Evolutionary conservation across 345 rosid species (phyloP).

Genomic region (Luvunga scandens): DNA sequence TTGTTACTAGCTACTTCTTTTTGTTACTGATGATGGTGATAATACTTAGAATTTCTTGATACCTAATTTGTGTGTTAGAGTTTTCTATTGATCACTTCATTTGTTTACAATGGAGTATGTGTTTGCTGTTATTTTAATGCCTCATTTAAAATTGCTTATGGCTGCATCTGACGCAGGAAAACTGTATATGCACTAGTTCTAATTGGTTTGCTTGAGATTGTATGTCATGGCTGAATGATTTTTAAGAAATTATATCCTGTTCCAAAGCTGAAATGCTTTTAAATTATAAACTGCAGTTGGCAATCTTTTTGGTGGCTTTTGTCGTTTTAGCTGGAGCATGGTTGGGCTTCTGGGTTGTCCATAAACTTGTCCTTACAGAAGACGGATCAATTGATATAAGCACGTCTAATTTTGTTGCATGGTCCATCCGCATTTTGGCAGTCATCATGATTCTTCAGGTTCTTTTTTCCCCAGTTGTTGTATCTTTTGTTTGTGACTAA

Average conservation of each 20-base stretch:
- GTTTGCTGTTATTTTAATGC: background rate
- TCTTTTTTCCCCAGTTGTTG: conserved; percentile 4
- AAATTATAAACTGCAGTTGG: conserved; percentile 45
- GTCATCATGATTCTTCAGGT: conserved; percentile 83
- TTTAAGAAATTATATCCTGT: conserved; percentile 1
- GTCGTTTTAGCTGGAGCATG: conserved; percentile 82
- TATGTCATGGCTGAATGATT: background rate
- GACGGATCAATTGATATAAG: conserved; percentile 80
- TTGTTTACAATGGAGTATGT: background rate
- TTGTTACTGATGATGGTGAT: background rate
- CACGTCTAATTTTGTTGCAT: conserved; percentile 72
- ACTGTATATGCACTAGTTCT: background rate
- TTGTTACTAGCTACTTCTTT: background rate
- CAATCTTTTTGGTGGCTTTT: conserved; percentile 68
- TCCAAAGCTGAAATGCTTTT: conserved; percentile 2
- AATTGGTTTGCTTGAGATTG: background rate
- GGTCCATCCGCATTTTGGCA: conserved; percentile 74
- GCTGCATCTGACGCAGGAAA: background rate
- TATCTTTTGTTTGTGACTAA: background rate
- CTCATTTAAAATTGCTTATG: background rate
- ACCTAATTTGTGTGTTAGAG: background rate
- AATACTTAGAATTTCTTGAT: background rate
- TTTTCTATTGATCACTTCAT: background rate
- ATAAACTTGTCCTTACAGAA: conserved; percentile 71
- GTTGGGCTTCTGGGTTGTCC: conserved; percentile 94